Percentiles rank a stretch among this genome's conserved stretches.
Evolutionary conservation across 2,329 filamentous ascomycete genomes (phyloP).

Genomic region (Dactylonectria estremocensis): DNA sequence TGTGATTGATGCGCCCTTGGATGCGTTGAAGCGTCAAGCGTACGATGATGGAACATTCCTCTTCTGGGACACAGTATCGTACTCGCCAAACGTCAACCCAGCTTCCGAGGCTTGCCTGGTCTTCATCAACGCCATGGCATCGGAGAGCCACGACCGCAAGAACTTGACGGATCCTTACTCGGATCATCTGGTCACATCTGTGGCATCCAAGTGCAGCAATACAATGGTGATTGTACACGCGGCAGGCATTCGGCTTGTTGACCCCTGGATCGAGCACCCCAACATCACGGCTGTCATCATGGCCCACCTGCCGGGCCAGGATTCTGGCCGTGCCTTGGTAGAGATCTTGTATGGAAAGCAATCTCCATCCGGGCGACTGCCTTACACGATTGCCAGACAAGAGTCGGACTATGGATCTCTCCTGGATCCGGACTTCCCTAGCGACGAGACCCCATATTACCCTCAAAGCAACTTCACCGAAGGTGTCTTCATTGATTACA

Average conservation of each 20-base stretch:
- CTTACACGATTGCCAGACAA: slow-evolving; percentile 72
- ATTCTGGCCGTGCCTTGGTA: slow-evolving; percentile 70
- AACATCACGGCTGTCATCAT: slow-evolving; percentile 76
- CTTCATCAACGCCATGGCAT: slow-evolving; percentile 84
- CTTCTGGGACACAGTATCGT: slow-evolving; percentile 60
- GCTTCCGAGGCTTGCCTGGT: slow-evolving; percentile 78
- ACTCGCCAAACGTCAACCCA: slow-evolving; percentile 44
- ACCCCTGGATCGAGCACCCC: slow-evolving; percentile 74
- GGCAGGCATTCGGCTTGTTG: slow-evolving; percentile 72
- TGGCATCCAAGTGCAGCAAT: slow-evolving; percentile 72
- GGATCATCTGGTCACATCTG: slow-evolving; percentile 71
- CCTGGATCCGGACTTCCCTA: slow-evolving; percentile 60
- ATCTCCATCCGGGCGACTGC: slow-evolving; percentile 70
- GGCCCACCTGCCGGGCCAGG: slow-evolving; percentile 77
- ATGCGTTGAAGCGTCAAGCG: slow-evolving; percentile 69
- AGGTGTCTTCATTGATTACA: slow-evolving; percentile 69
- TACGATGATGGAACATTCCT: slow-evolving; percentile 68
- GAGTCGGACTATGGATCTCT: slow-evolving; percentile 63
- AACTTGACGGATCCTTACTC: slow-evolving; percentile 78
- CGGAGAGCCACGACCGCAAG: slow-evolving; percentile 80
- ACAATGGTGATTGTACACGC: slow-evolving; percentile 77
- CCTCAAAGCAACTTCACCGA: slow-evolving; percentile 76
- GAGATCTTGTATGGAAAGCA: slow-evolving; percentile 71
- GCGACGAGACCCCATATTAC: slow-evolving; percentile 47
- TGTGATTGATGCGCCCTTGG: slow-evolving; percentile 54